Evolutionary conservation across 495 filamentous ascomycete genomes (phyloP), one percentile per base, ranked within the genome.

Genomic region (Niebla homalea): DNA sequence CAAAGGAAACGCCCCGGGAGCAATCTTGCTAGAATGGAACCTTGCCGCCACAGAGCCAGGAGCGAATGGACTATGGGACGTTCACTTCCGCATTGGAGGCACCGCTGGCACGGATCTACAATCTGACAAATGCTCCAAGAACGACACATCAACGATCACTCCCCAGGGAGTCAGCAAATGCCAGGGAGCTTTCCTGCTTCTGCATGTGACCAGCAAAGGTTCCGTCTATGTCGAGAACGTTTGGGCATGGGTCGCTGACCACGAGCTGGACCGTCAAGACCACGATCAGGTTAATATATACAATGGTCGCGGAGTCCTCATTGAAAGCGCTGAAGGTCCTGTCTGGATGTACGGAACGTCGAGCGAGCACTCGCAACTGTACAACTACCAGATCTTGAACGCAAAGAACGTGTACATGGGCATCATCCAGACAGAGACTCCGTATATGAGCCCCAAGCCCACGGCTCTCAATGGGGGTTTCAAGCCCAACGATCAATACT

Each of bases 211-310:
- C 5, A 59, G 74, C 41, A 70, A 77, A 22, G 85, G 75, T 5
- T 81, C 76, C 47, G 76, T 81, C 15, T 94, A 94, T 64, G 66
- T 94, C 43, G 90, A 95, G 68, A 96, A 97, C 67, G 80, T 77
- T 39, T 97, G 90, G 90, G 85, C 83, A 65, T 97, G 90, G 90
- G 87, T 89, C 23, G 79, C 90, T 2, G 90, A 97, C 64, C 90
- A 97, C 70, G 84, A 87, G 53, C 81, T 97, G 37, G 90, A 95
- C 62, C 75, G 79, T 4, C 40, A 65, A 7, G 82, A 84, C 59
- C 78, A 85, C 67, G 77, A 77, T 52, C 90, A 95, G 66, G 83
- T 94, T 65, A 84, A 92, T 65, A 76, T 97, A 56, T 97, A 82
- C 73, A 94, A 86, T 59, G 90, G 88, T 40, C 85, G 90, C 52